phyloP scores from a whole-genome alignment of 208 protist species.

The Crithidia thermophila region DNA sequence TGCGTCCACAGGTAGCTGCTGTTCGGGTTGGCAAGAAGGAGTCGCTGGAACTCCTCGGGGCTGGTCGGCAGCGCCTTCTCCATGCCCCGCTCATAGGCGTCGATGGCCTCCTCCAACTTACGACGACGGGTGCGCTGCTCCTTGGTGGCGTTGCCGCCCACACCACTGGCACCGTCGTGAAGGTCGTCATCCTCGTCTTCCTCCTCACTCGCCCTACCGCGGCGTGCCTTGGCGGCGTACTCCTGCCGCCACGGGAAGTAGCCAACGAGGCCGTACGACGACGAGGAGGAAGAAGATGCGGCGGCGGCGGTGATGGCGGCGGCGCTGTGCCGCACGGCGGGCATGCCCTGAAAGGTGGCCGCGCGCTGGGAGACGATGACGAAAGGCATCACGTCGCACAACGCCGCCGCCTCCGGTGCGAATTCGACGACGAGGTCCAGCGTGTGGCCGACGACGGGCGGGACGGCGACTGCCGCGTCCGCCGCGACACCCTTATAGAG shows the following conservation, averaged over 20 bases:
- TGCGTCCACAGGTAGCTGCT: conserved; percentile 94
- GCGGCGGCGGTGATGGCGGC: neutral
- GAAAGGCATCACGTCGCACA: conserved; percentile 65
- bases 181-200: conserved; percentile 33
- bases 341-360: conserved; percentile 37
- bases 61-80: conserved; percentile 70
- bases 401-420: conserved; percentile 43
- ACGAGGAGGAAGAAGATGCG: neutral
- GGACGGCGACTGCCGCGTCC: conserved; percentile 2
- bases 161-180: conserved; percentile 15
- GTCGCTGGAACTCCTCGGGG: conserved; percentile 89
- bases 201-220: conserved; percentile 23
- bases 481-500: conserved; percentile 58
- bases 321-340: conserved; percentile 36
- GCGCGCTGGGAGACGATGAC: conserved; percentile 65
- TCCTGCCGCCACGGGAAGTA: conserved; percentile 66
- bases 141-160: conserved; percentile 3
- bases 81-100: conserved; percentile 86
- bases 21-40: conserved; percentile 90
- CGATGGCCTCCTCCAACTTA: conserved; percentile 81
- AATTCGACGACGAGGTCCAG: conserved; percentile 69
- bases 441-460: conserved; percentile 59
- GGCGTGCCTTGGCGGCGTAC: conserved; percentile 19
- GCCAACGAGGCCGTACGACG: conserved; percentile 50
- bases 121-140: conserved; percentile 59